phyloP scores from a whole-genome alignment of 208 protist genomes.

The Acanthamoeba culbertsoni region DNA sequence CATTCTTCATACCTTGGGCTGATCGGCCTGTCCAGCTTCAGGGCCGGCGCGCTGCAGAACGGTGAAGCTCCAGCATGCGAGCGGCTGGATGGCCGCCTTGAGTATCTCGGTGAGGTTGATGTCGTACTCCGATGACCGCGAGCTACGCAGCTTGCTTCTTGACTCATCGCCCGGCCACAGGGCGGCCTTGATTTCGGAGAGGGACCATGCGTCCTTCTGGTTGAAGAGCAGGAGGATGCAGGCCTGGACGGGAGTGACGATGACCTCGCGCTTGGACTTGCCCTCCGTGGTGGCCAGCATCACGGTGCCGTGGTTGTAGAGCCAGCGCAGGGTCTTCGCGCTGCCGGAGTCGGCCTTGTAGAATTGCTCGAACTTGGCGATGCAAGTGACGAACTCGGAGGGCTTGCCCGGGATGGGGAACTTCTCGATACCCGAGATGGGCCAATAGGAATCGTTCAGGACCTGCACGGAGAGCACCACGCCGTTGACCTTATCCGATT shows the following conservation, averaged over 20 bases:
- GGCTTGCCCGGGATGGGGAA: conserved; percentile 33
- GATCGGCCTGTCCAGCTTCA: background rate
- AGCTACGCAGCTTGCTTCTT: background rate
- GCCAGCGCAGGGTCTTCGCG: conserved; percentile 33
- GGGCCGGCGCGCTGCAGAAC: background rate
- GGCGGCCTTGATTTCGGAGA: conserved; percentile 10
- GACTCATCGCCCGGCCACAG: conserved; percentile 37
- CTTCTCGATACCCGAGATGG: conserved; percentile 44
- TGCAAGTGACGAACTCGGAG: background rate
- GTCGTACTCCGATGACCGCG: conserved; percentile 15
- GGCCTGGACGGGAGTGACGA: conserved; percentile 52
- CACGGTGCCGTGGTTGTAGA: conserved; percentile 61
- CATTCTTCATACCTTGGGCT: background rate
- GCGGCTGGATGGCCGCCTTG: conserved; percentile 56
- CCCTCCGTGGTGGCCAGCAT: background rate
- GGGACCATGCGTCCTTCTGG: background rate
- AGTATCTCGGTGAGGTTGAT: conserved; percentile 52
- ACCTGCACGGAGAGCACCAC: conserved; percentile 42
- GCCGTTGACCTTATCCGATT: conserved; percentile 2
- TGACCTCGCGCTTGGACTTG: conserved; percentile 8
- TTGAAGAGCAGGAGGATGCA: conserved; percentile 48
- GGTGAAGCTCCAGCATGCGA: conserved; percentile 45
- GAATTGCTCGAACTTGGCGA: conserved; percentile 45
- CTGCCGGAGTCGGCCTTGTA: background rate
- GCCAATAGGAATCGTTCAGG: conserved; percentile 55